phyloP scores from a whole-genome alignment of 345 rosid species.

The Acer negundo region DNA sequence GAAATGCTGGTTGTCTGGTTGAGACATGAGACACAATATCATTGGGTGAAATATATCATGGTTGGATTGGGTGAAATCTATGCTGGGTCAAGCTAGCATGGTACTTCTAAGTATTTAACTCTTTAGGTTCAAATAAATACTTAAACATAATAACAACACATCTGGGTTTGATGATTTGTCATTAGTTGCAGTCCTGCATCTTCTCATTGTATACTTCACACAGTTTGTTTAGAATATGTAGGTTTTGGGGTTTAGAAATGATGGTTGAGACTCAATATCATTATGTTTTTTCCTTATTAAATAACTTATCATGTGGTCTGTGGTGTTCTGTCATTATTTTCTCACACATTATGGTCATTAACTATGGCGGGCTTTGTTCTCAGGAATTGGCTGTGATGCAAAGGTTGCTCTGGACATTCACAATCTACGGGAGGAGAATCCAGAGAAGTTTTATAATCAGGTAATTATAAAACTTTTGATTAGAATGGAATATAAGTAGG shows the following conservation, averaged over 20 bases:
- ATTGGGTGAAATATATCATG: conserved; percentile 3
- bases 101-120: not conserved
- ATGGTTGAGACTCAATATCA: not conserved
- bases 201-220: not conserved
- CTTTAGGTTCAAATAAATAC: not conserved
- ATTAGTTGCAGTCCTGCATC: not conserved
- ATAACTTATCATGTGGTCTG: not conserved
- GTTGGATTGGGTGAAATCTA: not conserved
- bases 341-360: not conserved
- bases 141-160: not conserved
- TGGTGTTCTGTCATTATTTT: not conserved
- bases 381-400: conserved; percentile 94
- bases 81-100: not conserved
- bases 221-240: not conserved
- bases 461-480: conserved; percentile 32
- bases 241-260: not conserved
- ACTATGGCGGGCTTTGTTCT: conserved; percentile 5
- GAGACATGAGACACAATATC: not conserved
- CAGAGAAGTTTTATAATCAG: conserved; percentile 83
- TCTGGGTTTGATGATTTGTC: not conserved
- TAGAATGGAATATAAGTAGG: conserved; percentile 7
- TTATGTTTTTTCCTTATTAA: not conserved
- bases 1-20: not conserved
- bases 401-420: conserved; percentile 91
- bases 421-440: conserved; percentile 81